Conservation (phyloP, 208 protist genomes). For the Zelonia costaricensis region DNA sequence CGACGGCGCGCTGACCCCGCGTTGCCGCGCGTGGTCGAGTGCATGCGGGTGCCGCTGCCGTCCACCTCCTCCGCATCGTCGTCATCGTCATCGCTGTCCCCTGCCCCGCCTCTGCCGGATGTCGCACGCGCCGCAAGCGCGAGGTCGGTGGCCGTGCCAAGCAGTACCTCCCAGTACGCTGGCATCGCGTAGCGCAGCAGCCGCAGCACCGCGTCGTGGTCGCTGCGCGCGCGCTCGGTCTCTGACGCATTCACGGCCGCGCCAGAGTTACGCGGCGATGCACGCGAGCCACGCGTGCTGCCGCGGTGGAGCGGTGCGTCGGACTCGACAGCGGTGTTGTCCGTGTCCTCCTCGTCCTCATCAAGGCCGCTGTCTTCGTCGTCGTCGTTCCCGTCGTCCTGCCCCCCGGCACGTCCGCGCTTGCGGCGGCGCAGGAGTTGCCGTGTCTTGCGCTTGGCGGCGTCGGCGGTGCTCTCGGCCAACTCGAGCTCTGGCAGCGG, state of each 20-base stretch:
- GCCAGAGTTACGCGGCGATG: not conserved
- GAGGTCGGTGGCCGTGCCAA: slow-evolving; percentile 16
- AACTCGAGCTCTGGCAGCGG: slow-evolving; percentile 22
- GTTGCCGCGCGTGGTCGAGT: not conserved
- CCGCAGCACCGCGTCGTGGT: slow-evolving; percentile 13
- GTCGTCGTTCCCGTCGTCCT: not conserved
- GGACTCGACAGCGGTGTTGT: too few species aligned
- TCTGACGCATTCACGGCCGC: too few species aligned
- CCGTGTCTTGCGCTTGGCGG: slow-evolving; percentile 5
- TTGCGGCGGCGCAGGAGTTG: too few species aligned
- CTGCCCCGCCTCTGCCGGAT: not conserved
- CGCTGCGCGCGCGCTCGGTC: too few species aligned
- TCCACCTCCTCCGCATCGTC: slow-evolving; percentile 9
- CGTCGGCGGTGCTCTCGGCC: slow-evolving; percentile 26
- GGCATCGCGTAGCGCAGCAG: slow-evolving; percentile 25
- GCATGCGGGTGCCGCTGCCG: not conserved
- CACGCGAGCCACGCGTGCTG: not conserved
- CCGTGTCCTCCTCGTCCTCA: not conserved
- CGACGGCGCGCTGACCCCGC: not conserved
- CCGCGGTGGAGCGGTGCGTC: not conserved
- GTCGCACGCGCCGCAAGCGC: not conserved
- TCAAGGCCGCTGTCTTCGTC: slow-evolving; percentile 4
- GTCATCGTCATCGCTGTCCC: slow-evolving; percentile 11
- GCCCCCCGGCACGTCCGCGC: too few species aligned
- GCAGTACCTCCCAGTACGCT: slow-evolving; percentile 38